Base-by-base conservation (phyloP, 768 basidiomycete species). In the Lactarius evosmus region DNA sequence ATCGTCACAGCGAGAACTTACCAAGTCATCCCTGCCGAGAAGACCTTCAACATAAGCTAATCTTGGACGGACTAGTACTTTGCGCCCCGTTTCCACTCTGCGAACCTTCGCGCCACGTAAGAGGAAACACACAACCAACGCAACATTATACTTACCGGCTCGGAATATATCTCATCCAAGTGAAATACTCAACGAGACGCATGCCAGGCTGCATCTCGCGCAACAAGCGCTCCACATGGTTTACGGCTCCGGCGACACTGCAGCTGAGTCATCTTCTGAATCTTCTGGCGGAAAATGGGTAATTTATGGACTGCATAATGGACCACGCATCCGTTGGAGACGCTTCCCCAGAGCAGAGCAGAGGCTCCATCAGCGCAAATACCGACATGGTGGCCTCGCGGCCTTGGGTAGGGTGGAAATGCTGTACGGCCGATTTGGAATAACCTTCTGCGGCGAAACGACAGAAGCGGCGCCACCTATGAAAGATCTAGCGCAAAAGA, bases 321-420 rank as follows among this genome's bases (percentile, higher is more conserved):
- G 67, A 66, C 3, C 59, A 32, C 52, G 67, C 63, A 44, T 63
- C 9, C 51, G 51, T 8, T 32, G 29, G 25, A 78, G 61, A 60
- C 75, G 73, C 6, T 70, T 58, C 4, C 66, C 52, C 4, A 73
- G 60, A 11, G 66, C 56, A 0, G 67, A 66, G n/a, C 0, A 75
- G 75, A n/a, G 69, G 59, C 14, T 62, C 57, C 17, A 74, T 58
- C 4, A 80, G 34, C 17, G 72, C 74, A 12, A 49, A 25, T 2
- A 25, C n/a, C 12, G 25, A 25, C 22, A 69, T 59, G 12, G 62
- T 69, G 3, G 73, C 73, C 68, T 78, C 75, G 33, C 62, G 56
- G 41, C 73, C 71, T 46, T 75, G 71, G 33, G 74, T 67, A 16
- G 68, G 66, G 17, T 67, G 58, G 63, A 74, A 74, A 12, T 68